Evolutionary conservation across 768 basidiomycete genomes (phyloP).

Genomic region (Lentinula lateritia): DNA sequence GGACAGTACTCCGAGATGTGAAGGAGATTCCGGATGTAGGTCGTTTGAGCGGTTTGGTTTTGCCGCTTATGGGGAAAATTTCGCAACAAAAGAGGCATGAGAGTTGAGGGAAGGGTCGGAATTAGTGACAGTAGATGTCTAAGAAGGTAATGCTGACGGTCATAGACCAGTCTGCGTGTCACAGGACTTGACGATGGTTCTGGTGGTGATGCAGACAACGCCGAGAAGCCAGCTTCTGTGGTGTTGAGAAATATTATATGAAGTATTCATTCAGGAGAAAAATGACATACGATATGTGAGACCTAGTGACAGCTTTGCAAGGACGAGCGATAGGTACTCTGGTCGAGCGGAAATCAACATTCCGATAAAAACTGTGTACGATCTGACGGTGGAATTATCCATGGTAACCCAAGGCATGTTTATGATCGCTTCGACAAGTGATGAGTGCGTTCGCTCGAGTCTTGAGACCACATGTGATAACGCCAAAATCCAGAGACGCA

Average conservation of each 20-base stretch:
- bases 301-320: slow-evolving; percentile 76
- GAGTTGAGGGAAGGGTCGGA: slow-evolving; percentile 83
- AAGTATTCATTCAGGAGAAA: slow-evolving; percentile 1
- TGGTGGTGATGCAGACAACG: slow-evolving; percentile 48
- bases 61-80: slow-evolving; percentile 95
- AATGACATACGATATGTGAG: slow-evolving; percentile 79
- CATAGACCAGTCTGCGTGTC: slow-evolving; percentile 79
- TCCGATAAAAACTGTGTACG: slow-evolving; percentile 84
- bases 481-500: slow-evolving; percentile 79
- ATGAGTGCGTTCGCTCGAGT: slow-evolving; percentile 72
- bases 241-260: slow-evolving; percentile 6
- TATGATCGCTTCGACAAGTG: slow-evolving; percentile 83
- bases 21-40: slow-evolving; percentile 88
- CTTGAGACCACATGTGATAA: slow-evolving; percentile 91
- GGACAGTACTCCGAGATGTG: slow-evolving; percentile 83
- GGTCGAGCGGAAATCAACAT: slow-evolving; percentile 89
- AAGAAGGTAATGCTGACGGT: slow-evolving; percentile 83
- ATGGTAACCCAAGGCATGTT: slow-evolving; percentile 91
- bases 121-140: slow-evolving; percentile 83
- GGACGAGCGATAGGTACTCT: slow-evolving; percentile 83
- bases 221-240: slow-evolving; percentile 68
- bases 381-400: slow-evolving; percentile 78
- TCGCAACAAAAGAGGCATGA: slow-evolving; percentile 78
- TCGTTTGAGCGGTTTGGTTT: slow-evolving; percentile 68
- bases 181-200: slow-evolving; percentile 66